Percentiles rank a stretch among this genome's conserved stretches.
Evolutionary conservation across 345 rosid genomes (phyloP).

Genomic region (Gossypium mustelinum): DNA sequence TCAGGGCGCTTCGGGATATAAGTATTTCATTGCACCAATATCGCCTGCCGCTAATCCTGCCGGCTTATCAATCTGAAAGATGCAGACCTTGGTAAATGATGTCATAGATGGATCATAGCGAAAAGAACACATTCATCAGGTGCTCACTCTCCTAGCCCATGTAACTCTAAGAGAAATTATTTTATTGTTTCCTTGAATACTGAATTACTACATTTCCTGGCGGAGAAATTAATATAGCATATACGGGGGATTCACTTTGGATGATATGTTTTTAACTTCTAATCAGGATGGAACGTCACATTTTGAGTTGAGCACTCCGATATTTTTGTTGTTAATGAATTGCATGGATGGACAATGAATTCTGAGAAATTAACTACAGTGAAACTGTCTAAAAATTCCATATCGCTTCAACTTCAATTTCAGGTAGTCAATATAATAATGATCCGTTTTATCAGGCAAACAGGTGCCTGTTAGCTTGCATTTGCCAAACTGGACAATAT

Average conservation of each 20-base stretch:
- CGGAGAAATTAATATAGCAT: neutral
- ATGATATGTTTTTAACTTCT: neutral
- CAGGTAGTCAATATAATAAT: neutral
- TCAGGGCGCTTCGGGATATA: neutral
- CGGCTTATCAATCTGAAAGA: neutral
- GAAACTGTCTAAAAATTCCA: neutral
- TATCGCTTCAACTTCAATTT: neutral
- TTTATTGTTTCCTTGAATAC: neutral
- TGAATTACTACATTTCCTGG: constrained; percentile 4
- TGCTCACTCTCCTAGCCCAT: constrained; percentile 19
- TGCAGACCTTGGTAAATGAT: neutral
- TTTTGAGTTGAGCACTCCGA: no score
- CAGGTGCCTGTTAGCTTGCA: neutral
- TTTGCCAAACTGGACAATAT: neutral
- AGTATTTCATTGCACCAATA: neutral
- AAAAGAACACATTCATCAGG: constrained; percentile 10
- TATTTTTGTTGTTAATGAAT: neutral
- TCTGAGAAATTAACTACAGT: neutral
- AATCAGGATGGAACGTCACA: no score
- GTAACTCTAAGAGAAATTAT: constrained; percentile 7
- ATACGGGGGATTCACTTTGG: neutral
- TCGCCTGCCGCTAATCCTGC: neutral
- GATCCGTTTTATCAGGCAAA: neutral
- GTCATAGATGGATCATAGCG: constrained; percentile 4
- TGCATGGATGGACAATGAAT: neutral